A percentile compares a stretch with the other conserved stretches of the same genome.
Conservation (phyloP, 176 grass and related monocot species). For the Oryza glaberrima region DNA sequence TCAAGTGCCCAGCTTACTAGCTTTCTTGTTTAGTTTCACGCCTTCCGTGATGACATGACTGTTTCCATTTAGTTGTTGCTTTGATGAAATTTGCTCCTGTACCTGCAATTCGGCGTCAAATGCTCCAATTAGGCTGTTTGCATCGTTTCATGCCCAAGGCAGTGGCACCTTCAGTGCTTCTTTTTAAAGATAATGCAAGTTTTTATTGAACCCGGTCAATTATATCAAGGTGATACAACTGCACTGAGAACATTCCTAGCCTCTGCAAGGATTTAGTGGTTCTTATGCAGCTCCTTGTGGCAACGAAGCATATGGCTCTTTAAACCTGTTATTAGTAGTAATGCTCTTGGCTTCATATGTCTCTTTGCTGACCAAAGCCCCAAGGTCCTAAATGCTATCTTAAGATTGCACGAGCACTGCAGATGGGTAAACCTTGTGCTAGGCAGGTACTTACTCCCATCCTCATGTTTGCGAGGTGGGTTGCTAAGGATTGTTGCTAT, state of each 20-base stretch:
- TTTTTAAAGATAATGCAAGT: too few relatives aligned
- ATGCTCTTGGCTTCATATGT: too few relatives aligned
- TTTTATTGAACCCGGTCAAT: too few relatives aligned
- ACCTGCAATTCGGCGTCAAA: not conserved
- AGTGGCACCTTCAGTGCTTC: too few relatives aligned
- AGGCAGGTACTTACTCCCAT: not conserved
- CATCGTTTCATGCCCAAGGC: not conserved
- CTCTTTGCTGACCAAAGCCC: too few relatives aligned
- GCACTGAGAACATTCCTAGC: too few relatives aligned
- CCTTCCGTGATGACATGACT: not conserved
- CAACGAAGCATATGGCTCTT: too few relatives aligned
- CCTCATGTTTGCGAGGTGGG: not conserved
- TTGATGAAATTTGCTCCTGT: not conserved
- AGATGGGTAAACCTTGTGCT: too few relatives aligned
- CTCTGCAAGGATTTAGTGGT: too few relatives aligned
- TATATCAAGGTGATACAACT: too few relatives aligned
- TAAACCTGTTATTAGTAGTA: too few relatives aligned
- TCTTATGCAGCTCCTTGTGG: too few relatives aligned
- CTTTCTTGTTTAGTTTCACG: conserved; percentile 12
- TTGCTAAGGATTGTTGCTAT: not conserved
- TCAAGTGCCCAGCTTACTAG: not conserved
- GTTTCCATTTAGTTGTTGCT: not conserved
- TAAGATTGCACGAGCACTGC: not conserved
- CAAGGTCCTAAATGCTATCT: not conserved
- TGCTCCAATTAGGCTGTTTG: not conserved